phyloP scores from a whole-genome alignment of 169 alveolate species.

The Plasmodium billcollinsi region DNA sequence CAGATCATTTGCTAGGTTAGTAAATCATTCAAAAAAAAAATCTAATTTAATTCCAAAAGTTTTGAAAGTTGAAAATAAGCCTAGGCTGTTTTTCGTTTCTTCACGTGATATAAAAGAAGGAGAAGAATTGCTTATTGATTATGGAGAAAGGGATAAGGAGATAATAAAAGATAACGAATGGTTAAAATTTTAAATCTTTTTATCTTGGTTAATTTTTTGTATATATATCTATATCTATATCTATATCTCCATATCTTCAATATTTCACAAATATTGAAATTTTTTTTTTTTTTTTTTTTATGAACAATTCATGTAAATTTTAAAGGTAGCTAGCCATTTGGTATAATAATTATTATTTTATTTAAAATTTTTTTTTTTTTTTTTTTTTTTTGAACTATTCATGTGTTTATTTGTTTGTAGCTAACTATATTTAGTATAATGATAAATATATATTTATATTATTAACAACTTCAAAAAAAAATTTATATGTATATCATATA shows the following conservation, averaged over 20 bases:
- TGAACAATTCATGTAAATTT: background rate
- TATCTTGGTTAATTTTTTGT: background rate
- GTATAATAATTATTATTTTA: background rate
- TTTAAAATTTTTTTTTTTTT: background rate
- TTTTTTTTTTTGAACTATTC: too few relatives aligned
- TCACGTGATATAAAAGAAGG: conserved; percentile 87
- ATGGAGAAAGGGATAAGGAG: conserved; percentile 90
- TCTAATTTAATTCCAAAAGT: conserved; percentile 89
- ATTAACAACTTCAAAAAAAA: too few relatives aligned
- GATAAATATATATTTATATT: too few relatives aligned
- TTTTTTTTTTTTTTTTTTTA: conserved; percentile 12
- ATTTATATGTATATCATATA: too few relatives aligned
- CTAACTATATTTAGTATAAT: too few relatives aligned
- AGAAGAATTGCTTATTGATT: conserved; percentile 91
- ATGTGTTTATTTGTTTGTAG: too few relatives aligned
- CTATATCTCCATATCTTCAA: too few relatives aligned
- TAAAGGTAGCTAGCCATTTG: too few relatives aligned
- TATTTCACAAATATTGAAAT: background rate
- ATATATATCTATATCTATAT: background rate
- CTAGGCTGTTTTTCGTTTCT: conserved; percentile 88
- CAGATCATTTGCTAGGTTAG: conserved; percentile 86
- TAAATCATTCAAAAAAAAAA: conserved; percentile 90
- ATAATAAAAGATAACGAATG: conserved; percentile 89
- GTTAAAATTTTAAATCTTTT: conserved; percentile 72
- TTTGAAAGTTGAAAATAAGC: conserved; percentile 76